Evolutionary conservation across 306 rosid genomes (phyloP).

Genomic region (Dryas octopetala): DNA sequence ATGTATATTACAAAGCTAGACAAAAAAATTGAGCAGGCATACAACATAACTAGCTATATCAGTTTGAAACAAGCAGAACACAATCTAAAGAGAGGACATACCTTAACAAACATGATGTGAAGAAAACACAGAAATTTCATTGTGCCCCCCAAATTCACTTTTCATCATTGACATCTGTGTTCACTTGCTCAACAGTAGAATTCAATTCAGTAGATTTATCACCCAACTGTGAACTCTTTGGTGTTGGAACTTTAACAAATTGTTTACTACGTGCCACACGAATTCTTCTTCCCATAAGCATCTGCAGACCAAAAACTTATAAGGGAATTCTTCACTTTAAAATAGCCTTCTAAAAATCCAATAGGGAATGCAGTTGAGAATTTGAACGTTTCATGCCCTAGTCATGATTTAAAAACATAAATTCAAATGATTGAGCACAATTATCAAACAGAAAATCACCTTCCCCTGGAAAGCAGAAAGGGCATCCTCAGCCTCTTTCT

Average conservation of each 20-base stretch:
- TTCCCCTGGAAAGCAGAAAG: constrained; percentile 69
- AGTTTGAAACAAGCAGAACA: constrained; percentile 17
- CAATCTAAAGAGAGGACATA: constrained; percentile 18
- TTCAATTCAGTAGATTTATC: constrained; percentile 41
- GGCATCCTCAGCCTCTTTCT: constrained; percentile 78
- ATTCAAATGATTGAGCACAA: constrained; percentile 14
- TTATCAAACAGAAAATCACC: constrained; percentile 45
- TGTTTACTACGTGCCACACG: constrained; percentile 66
- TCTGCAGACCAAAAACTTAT: constrained; percentile 43
- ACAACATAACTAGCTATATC: constrained; percentile 22
- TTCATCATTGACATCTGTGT: constrained; percentile 32
- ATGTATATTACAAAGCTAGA: constrained; percentile 10
- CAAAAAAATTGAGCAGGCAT: constrained; percentile 18
- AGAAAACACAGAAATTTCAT: background rate
- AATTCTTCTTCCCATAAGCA: constrained; percentile 73
- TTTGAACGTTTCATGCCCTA: background rate
- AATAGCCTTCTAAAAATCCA: background rate
- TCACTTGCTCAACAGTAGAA: constrained; percentile 37
- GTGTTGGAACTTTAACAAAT: constrained; percentile 52
- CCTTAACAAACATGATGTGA: background rate
- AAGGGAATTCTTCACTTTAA: constrained; percentile 14
- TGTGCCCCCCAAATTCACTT: constrained; percentile 15
- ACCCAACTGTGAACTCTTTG: constrained; percentile 38
- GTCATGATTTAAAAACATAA: constrained; percentile 1
- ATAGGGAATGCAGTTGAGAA: background rate